Conservation (phyloP, 2,329 filamentous ascomycete genomes). For the Paraphaeosphaeria minitans region DNA sequence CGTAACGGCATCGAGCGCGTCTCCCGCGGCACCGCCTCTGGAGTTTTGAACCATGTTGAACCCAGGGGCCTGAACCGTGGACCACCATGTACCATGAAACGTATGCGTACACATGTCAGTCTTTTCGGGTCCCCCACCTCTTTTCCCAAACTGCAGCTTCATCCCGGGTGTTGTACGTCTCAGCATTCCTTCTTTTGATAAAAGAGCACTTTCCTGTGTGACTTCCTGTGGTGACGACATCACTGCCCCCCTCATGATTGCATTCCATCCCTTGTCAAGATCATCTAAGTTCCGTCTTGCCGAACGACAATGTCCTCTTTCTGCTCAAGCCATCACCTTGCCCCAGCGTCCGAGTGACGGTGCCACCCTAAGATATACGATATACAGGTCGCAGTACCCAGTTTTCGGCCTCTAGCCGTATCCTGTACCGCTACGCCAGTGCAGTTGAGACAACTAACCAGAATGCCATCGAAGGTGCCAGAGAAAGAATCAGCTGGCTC, state of each 20-base stretch:
- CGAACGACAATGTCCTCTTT: neutral
- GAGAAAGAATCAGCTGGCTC: constrained; percentile 5
- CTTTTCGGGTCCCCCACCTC: neutral
- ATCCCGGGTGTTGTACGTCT: neutral
- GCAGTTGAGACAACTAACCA: neutral
- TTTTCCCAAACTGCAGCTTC: neutral
- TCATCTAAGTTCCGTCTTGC: neutral
- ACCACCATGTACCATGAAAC: neutral
- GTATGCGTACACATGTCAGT: neutral
- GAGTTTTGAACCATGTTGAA: neutral
- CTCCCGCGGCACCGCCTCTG: too few relatives aligned
- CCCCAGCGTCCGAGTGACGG: neutral
- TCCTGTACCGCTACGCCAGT: neutral
- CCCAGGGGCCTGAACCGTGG: neutral
- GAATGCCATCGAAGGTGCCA: constrained; percentile 3
- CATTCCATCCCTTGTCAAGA: constrained; percentile 12
- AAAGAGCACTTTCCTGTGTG: neutral
- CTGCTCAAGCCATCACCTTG: neutral
- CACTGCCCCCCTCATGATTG: neutral
- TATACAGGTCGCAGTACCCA: neutral
- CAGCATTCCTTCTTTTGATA: constrained; percentile 4
- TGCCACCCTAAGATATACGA: neutral
- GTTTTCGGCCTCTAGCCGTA: neutral
- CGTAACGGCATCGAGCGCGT: too few relatives aligned
- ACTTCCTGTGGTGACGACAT: neutral